Evolutionary conservation across 306 rosid species (phyloP).

Genomic region (Vicia villosa): DNA sequence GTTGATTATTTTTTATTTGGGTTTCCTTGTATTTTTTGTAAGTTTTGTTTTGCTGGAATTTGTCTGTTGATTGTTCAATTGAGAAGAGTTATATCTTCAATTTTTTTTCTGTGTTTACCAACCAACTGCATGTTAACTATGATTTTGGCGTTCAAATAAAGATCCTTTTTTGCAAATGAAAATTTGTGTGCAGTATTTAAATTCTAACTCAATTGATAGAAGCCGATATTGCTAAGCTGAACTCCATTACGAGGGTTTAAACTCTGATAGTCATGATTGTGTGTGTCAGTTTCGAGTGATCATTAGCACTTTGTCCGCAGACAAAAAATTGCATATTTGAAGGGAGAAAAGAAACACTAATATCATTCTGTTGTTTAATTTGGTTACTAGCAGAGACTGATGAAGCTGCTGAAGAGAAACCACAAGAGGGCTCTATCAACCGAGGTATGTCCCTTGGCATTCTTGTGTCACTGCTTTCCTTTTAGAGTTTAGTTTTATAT

Average conservation of each 20-base stretch:
- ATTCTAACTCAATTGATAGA: too few relatives aligned
- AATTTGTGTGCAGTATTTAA: too few relatives aligned
- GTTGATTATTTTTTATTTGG: not conserved
- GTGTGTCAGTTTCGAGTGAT: too few relatives aligned
- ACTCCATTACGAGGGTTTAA: too few relatives aligned
- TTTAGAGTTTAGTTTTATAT: too few relatives aligned
- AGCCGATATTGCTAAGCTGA: too few relatives aligned
- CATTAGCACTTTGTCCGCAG: too few relatives aligned
- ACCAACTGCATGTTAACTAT: not conserved
- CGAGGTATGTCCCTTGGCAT: conserved; percentile 54
- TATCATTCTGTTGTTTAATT: conserved; percentile 20
- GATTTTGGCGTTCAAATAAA: not conserved
- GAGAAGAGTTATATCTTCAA: not conserved
- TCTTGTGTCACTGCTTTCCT: too few relatives aligned
- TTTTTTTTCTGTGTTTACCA: conserved; percentile 10
- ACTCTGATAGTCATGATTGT: too few relatives aligned
- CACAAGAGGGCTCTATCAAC: conserved; percentile 56
- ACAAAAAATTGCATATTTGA: too few relatives aligned
- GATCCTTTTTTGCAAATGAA: not conserved
- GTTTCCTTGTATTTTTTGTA: not conserved
- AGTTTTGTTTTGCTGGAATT: conserved; percentile 6
- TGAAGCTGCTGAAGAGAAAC: conserved; percentile 58
- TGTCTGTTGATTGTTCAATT: not conserved
- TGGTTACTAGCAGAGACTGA: conserved; percentile 47
- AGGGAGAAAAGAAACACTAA: conserved; percentile 14